Conservation (phyloP, 1,284 basidiomycete genomes). For the Sanghuangporus weigelae region DNA sequence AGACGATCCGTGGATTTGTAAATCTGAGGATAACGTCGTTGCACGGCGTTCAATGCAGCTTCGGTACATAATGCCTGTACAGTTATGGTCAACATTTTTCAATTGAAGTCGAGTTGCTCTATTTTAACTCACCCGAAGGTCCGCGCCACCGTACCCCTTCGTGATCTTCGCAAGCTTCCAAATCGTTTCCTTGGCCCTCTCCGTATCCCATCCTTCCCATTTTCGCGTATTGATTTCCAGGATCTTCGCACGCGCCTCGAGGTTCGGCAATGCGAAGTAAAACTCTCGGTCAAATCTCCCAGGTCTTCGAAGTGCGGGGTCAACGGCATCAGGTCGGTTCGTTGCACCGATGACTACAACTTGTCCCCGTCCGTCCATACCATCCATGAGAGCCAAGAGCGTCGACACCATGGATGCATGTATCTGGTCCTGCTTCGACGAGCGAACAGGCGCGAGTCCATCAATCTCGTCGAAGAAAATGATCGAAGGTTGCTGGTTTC, state of each 20-base stretch:
- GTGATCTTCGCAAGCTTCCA: conserved; percentile 83
- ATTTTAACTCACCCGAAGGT: conserved; percentile 69
- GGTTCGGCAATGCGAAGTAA: conserved; percentile 90
- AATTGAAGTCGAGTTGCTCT: conserved; percentile 1
- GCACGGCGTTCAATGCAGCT: conserved; percentile 94
- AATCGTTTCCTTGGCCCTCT: conserved; percentile 48
- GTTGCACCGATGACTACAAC: conserved; percentile 99
- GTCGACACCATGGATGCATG: conserved; percentile 98
- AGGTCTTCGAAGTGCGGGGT: conserved; percentile 91
- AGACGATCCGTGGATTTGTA: conserved; percentile 90
- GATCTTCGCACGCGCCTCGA: conserved; percentile 85
- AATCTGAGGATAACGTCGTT: conserved; percentile 95
- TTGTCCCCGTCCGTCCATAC: conserved; percentile 97
- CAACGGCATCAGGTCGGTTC: conserved; percentile 94
- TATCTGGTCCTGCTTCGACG: conserved; percentile 98
- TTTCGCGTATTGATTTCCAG: conserved; percentile 87
- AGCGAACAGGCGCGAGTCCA: conserved; percentile 94
- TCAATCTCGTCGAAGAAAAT: conserved; percentile 99
- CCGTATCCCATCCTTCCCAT: conserved; percentile 82
- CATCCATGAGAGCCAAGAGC: conserved; percentile 96
- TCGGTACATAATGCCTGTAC: conserved; percentile 89
- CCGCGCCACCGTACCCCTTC: conserved; percentile 98
- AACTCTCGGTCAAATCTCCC: conserved; percentile 98
- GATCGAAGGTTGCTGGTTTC: conserved; percentile 89
- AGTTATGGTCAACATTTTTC: conserved; percentile 3